Evolutionary conservation across 495 filamentous ascomycete genomes (phyloP).

Genomic region (Xylaria curta): DNA sequence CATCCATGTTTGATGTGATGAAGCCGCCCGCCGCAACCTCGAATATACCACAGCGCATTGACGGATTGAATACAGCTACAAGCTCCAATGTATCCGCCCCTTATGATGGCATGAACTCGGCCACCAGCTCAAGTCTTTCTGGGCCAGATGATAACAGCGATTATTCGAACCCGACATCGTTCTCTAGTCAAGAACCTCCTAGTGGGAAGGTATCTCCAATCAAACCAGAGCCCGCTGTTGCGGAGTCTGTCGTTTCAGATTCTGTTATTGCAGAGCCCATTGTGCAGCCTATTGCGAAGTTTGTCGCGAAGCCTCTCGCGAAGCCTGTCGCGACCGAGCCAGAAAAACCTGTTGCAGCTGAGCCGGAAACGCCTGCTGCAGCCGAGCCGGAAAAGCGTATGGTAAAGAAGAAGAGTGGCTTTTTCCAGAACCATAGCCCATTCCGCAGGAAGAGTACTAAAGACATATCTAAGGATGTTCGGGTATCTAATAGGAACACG

Average conservation of each 20-base stretch:
- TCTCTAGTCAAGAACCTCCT: conserved; percentile 79
- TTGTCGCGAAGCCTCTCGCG: background rate
- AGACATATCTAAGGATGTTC: conserved; percentile 67
- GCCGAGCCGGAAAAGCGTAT: conserved; percentile 68
- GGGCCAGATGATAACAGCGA: conserved; percentile 89
- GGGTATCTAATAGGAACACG: conserved; percentile 61
- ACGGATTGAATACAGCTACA: conserved; percentile 14
- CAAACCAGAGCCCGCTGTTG: background rate
- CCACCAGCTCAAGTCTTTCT: conserved; percentile 75
- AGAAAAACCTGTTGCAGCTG: conserved; percentile 23
- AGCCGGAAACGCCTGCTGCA: conserved; percentile 39
- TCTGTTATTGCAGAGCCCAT: background rate
- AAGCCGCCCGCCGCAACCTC: conserved; percentile 11
- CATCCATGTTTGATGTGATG: background rate
- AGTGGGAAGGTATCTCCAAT: conserved; percentile 70
- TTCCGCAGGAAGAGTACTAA: conserved; percentile 95
- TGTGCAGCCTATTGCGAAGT: background rate
- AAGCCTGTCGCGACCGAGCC: background rate
- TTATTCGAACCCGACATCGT: conserved; percentile 85
- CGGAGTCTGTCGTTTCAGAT: conserved; percentile 40
- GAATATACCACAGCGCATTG: conserved; percentile 12
- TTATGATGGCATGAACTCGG: conserved; percentile 60
- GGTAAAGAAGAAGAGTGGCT: conserved; percentile 84
- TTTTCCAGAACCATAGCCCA: conserved; percentile 92
- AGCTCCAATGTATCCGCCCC: conserved; percentile 5